These are phyloP conservation scores for Lyophyllum shimeji DNA, from an alignment of 768 basidiomycete genomes.

Conservation along the genomic window DNA sequence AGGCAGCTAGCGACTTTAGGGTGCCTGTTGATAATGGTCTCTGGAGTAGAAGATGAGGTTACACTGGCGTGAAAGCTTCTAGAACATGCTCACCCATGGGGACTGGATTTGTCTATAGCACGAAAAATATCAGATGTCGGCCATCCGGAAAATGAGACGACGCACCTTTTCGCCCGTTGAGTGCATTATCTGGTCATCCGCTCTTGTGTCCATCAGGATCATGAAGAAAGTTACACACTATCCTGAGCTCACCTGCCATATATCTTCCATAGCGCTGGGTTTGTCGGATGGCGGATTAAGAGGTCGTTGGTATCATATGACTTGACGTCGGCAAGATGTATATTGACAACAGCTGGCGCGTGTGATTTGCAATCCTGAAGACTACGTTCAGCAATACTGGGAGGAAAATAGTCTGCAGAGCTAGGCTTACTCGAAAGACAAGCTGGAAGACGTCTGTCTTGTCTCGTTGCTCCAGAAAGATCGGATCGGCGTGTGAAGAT, in stretches of 20 bases:
- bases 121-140: neutral
- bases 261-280: conserved; percentile 33
- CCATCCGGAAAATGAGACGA: neutral
- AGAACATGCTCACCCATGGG: conserved; percentile 28
- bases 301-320: conserved; percentile 42
- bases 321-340: conserved; percentile 23
- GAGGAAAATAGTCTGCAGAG: neutral
- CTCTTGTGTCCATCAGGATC: neutral
- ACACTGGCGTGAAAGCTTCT: too few species aligned
- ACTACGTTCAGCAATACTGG: neutral
- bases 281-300: conserved; percentile 38
- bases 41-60: conserved; percentile 5
- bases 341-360: conserved; percentile 31
- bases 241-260: conserved; percentile 29
- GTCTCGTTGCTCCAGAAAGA: neutral
- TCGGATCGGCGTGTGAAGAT: conserved; percentile 4
- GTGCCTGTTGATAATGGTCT: conserved; percentile 31
- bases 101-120: conserved; percentile 34
- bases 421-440: conserved; percentile 1
- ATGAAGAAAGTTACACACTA: neutral
- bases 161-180: conserved; percentile 40
- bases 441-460: conserved; percentile 10
- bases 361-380: conserved; percentile 11
- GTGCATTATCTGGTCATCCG: conserved; percentile 46
- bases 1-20: conserved; percentile 29